These are phyloP conservation scores for Sporothrix protearum DNA, from an alignment of 2,329 filamentous ascomycete genomes.

Conservation along the genomic window DNA sequence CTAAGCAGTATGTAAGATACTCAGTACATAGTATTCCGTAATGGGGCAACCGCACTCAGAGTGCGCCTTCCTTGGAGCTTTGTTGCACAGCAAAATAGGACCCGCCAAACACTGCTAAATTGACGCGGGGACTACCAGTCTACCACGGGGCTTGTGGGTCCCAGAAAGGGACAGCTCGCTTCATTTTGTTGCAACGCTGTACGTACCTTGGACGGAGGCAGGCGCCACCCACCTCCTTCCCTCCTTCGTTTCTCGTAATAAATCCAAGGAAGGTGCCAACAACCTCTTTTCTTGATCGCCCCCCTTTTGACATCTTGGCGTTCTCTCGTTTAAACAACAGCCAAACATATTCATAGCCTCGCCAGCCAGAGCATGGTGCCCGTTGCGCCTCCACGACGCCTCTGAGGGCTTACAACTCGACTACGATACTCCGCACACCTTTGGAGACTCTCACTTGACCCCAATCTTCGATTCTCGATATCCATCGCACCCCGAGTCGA, in stretches of 20 bases:
- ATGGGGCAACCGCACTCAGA: too few relatives aligned
- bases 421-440: not conserved
- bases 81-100: too few relatives aligned
- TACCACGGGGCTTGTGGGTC: not conserved
- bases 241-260: not conserved
- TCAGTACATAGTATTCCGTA: too few relatives aligned
- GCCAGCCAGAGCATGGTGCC: constrained; percentile 10
- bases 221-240: not conserved
- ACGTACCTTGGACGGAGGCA: not conserved
- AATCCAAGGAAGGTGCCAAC: not conserved
- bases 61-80: too few relatives aligned
- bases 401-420: not conserved
- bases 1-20: too few relatives aligned
- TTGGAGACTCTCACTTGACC: not conserved
- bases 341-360: not conserved
- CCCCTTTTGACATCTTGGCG: not conserved
- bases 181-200: constrained; percentile 4
- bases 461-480: not conserved
- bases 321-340: not conserved
- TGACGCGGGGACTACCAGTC: not conserved
- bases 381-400: constrained; percentile 3
- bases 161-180: constrained; percentile 17
- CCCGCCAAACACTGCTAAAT: not conserved
- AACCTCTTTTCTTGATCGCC: not conserved
- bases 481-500: not conserved